A percentile compares a stretch with the other conserved stretches of the same genome.
Evolutionary conservation across 306 rosid genomes (phyloP).

Genomic region (Sphenostylis stenocarpa): DNA sequence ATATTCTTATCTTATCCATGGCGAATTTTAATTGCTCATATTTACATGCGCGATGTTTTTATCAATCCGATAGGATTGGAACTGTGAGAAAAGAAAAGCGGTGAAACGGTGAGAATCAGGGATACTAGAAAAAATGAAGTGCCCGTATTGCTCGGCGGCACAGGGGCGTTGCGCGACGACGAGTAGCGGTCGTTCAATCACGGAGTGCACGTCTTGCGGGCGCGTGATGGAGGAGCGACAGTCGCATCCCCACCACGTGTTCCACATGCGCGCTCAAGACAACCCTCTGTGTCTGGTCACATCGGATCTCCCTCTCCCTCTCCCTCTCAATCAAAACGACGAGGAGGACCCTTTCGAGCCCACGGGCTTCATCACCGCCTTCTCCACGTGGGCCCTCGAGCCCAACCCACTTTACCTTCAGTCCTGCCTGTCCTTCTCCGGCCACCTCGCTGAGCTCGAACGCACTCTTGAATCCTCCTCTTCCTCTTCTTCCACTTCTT

Average conservation of each 20-base stretch:
- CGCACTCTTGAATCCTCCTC: slow-evolving; percentile 76
- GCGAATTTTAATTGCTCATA: too few species aligned
- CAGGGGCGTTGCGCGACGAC: slow-evolving; percentile 90
- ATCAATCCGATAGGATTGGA: too few species aligned
- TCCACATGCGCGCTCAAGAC: slow-evolving; percentile 89
- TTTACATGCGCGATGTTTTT: too few species aligned
- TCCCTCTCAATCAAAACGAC: slow-evolving; percentile 48
- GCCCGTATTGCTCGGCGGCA: slow-evolving; percentile 82
- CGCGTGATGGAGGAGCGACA: slow-evolving; percentile 90
- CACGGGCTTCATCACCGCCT: slow-evolving; percentile 90
- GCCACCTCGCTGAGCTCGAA: slow-evolving; percentile 96
- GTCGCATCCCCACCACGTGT: slow-evolving; percentile 82
- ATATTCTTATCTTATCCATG: too few species aligned
- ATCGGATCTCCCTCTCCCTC: slow-evolving; percentile 96
- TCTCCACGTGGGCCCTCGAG: slow-evolving; percentile 94
- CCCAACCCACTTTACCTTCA: slow-evolving; percentile 79
- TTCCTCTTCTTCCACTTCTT: slow-evolving; percentile 43
- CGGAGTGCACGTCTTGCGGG: slow-evolving; percentile 91
- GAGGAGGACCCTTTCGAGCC: slow-evolving; percentile 91
- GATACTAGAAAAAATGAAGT: slow-evolving; percentile 55
- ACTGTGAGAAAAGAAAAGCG: not conserved
- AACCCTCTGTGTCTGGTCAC: slow-evolving; percentile 92
- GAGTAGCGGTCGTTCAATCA: slow-evolving; percentile 59
- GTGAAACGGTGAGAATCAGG: not conserved
- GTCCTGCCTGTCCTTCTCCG: slow-evolving; percentile 81